Conservation (phyloP, 495 filamentous ascomycete genomes). For the Penicillium maclennaniae region DNA sequence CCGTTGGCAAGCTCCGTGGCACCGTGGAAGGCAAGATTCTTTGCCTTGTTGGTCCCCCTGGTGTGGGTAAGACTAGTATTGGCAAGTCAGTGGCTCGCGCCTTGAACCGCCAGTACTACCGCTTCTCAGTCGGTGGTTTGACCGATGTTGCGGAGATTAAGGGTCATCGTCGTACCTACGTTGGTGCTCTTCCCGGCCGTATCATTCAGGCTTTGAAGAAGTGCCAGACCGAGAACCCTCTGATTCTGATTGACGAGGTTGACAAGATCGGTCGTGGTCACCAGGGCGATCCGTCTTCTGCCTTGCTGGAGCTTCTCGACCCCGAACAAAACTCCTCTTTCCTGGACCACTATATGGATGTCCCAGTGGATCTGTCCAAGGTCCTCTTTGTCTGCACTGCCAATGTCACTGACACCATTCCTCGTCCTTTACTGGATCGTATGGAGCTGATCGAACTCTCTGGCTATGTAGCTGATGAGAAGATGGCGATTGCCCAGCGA, state of each 20-base stretch:
- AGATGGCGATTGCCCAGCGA: conserved; percentile 95
- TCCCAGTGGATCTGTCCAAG: conserved; percentile 95
- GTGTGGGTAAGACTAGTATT: conserved; percentile 97
- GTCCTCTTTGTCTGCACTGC: conserved; percentile 99
- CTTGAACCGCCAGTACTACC: conserved; percentile 91
- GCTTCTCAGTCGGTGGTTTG: conserved; percentile 95
- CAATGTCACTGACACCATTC: conserved; percentile 98
- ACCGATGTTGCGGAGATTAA: conserved; percentile 99
- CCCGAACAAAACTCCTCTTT: conserved; percentile 98
- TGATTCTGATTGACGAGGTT: conserved; percentile 95
- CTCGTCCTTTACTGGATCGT: conserved; percentile 86
- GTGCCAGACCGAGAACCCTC: conserved; percentile 95
- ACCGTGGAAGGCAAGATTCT: conserved; percentile 99
- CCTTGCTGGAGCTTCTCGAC: conserved; percentile 89
- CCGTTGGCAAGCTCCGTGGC: conserved; percentile 93
- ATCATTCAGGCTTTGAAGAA: conserved; percentile 99
- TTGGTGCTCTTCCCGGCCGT: conserved; percentile 90
- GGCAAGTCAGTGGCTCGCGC: conserved; percentile 97
- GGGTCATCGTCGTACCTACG: conserved; percentile 93
- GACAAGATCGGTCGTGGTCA: conserved; percentile 97
- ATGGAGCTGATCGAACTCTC: conserved; percentile 99
- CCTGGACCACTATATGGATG: conserved; percentile 98
- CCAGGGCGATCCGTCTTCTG: conserved; percentile 94
- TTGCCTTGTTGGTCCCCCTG: conserved; percentile 94
- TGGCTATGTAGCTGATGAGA: conserved; percentile 96